A percentile compares a stretch with the other conserved stretches of the same genome.
These are phyloP conservation scores for Ophiocordyceps robertsii DNA, from an alignment of 2,329 filamentous ascomycete species.

Conservation along the genomic window DNA sequence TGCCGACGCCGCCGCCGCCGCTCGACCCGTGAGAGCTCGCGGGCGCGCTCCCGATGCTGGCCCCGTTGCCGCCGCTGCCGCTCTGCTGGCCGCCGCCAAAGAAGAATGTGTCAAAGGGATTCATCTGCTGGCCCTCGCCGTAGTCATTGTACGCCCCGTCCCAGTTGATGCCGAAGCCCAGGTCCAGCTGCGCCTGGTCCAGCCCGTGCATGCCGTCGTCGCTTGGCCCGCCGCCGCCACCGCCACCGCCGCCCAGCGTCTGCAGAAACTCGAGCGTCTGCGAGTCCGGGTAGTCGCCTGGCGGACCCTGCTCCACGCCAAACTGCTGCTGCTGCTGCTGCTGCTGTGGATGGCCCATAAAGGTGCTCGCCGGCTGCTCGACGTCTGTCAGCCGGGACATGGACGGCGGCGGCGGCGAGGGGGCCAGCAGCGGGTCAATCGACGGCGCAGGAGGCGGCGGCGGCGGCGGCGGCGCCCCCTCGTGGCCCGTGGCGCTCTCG, in stretches of 20 bases:
- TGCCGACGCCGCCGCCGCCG: background rate
- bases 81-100: constrained; percentile 40
- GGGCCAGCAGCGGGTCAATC: constrained; percentile 27
- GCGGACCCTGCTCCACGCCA: constrained; percentile 15
- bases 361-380: constrained; percentile 17
- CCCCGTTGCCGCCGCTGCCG: constrained; percentile 13
- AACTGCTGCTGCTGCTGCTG: constrained; percentile 10
- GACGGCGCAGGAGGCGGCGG: too few species aligned
- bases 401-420: constrained; percentile 25
- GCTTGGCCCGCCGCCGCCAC: constrained; percentile 12
- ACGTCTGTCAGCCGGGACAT: constrained; percentile 19
- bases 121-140: constrained; percentile 45
- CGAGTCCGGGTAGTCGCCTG: constrained; percentile 29
- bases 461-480: constrained; percentile 5
- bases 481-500: constrained; percentile 14
- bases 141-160: constrained; percentile 50
- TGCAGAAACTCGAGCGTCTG: constrained; percentile 42
- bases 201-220: constrained; percentile 18
- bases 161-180: constrained; percentile 56
- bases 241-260: constrained; percentile 21
- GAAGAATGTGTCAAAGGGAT: constrained; percentile 62
- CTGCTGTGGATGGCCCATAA: constrained; percentile 9
- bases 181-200: constrained; percentile 41
- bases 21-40: background rate
- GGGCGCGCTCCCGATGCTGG: background rate